Evolutionary conservation across 73 alveolate species (phyloP), one percentile per base, ranked within the genome.

Genomic region (Paramecium sexaurelia): DNA sequence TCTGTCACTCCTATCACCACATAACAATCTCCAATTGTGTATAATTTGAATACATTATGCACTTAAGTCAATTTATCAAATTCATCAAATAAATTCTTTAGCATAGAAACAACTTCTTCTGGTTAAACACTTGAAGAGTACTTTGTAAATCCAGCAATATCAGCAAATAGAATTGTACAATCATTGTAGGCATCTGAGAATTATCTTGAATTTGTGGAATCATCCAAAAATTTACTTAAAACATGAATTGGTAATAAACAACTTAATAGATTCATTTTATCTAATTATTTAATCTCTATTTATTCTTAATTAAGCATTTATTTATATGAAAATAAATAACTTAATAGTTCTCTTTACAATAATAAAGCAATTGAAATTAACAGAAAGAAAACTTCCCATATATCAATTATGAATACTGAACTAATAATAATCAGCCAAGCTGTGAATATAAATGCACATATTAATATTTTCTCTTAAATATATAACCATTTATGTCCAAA

Each of bases 1-100:
- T 91, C 94, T 7, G 94, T 68, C 20, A 88, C 85, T 1, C 95
- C 95, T 24, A 91, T 78, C 8, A 84, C 95, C 1, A 91, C 91
- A 40, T 91, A 91, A 67, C 95, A 91, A 91, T 91, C 95, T 6
- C 95, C 95, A 56, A 91, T 91, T 8, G 95, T 91, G 24, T 91
- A 84, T 41, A 88, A 55, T 45, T 91, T 91, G 45, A 83, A 91
- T 17, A 91, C 95, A 73, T 91, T 19, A 55, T 75, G 71, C 1
- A 67, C 68, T 55, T 57, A 33, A 47, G 87, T 37, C 2, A 35
- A 13, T 17, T 27, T 85, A 78, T 91, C 95, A 39, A 91, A 91
- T 29, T 82, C 90, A 55, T 83, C 73, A 55, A 91, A 91, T 57
- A 91, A 51, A 55, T 91, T 91, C 40, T 57, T 83, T 3, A 91